Base-by-base conservation (phyloP, 1,284 basidiomycete genomes). In the Pisolithus thermaeus region DNA sequence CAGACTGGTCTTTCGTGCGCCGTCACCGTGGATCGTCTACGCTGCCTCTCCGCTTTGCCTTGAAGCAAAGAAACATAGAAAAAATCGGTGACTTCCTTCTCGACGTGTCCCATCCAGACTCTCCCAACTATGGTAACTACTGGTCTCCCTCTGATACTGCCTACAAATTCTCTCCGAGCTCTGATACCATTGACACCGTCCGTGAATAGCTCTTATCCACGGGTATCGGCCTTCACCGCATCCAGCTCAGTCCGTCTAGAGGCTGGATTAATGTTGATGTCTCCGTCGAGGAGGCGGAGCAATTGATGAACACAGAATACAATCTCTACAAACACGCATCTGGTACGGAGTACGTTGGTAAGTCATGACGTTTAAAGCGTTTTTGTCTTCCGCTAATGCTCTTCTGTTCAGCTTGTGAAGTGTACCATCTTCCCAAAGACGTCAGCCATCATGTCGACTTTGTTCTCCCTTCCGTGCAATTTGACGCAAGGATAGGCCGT, bases 401-500 rank as follows among this genome's bases (percentile, higher is more conserved):
- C 36, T 25, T 8, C 11, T 51, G 4, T 41, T 7, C 11, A 76
- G 75, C 71, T n/a, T 80, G 78, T 53, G 63, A 71, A 47, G 62
- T 60, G 7, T 78, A 78, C 52, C 72, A 74, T 14, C 58, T 79
- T 18, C 76, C 75, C 2, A 65, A 62, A 9, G 66, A 74, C 49
- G 46, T 78, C 6, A 58, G 47, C 8, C 55, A 63, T 16, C 78
- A 80, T 35, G 61, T 79, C 43, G 76, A 79, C 49, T 61, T 77
- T 27, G 73, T 77, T 20, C 72, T 64, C 7, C 77, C 76, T 2
- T 76, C 75, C 1, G 67, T 77, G 2, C 70, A 76, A 47, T 73
- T 73, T 56, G 69, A 73, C 40, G 50, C 49, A 8, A 68, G 51
- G 32, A 9, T 70, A 46, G 60, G 40, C 56, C 55, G 18, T 54